Percentiles rank a stretch among this genome's conserved stretches.
phyloP scores from a whole-genome alignment of 257 asterid genomes.

The Solanum okadae region DNA sequence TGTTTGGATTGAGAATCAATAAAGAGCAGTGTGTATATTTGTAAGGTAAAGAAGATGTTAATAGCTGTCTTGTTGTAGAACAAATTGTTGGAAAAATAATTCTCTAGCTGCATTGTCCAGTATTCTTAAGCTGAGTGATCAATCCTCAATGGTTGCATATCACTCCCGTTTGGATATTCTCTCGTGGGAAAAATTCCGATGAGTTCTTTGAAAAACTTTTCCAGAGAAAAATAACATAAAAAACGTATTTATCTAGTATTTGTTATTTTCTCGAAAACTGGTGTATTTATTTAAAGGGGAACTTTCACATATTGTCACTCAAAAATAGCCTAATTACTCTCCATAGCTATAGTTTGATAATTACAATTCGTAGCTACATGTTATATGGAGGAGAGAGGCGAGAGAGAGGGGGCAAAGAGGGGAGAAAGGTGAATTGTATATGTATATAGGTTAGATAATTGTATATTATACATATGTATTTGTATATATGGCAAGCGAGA shows the following conservation, averaged over 20 bases:
- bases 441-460: no score
- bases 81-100: not conserved
- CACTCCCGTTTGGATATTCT: not conserved
- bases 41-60: not conserved
- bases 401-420: no score
- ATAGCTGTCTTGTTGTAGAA: not conserved
- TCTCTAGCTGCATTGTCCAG: not conserved
- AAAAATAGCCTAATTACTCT: no score
- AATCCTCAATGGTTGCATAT: not conserved
- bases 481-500: no score
- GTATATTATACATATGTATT: no score
- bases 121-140: not conserved
- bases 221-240: not conserved
- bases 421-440: no score
- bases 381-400: no score
- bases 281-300: not conserved
- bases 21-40: constrained; percentile 6
- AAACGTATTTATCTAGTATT: not conserved
- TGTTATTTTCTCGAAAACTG: not conserved
- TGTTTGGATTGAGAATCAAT: not conserved
- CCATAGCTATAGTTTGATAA: no score
- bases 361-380: no score
- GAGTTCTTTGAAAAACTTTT: not conserved
- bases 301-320: no score
- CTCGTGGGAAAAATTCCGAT: not conserved